Conservation (phyloP, 129 eudicot genomes). For the Pittosporum tobira region DNA sequence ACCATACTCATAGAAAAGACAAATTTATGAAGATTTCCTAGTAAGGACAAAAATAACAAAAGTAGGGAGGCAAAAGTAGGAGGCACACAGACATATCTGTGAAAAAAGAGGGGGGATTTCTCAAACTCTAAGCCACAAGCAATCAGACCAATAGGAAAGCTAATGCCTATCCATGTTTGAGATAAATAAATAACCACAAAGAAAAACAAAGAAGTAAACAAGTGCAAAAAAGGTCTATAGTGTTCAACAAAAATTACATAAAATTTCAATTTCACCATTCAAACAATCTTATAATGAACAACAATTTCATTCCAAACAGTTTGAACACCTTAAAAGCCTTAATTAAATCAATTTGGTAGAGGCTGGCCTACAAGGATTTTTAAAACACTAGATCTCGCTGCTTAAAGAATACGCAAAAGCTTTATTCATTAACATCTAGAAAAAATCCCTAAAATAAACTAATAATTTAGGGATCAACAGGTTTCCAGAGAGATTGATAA, state of each 20-base stretch:
- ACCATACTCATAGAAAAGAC: not conserved
- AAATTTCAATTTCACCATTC: too few relatives aligned
- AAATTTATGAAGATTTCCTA: not conserved
- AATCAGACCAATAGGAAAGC: not conserved
- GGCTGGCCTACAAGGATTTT: too few relatives aligned
- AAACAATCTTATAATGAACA: too few relatives aligned
- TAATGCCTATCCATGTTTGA: too few relatives aligned
- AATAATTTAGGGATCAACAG: not conserved
- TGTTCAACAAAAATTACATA: too few relatives aligned
- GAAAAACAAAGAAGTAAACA: not conserved
- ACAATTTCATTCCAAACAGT: too few relatives aligned
- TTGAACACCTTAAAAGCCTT: too few relatives aligned
- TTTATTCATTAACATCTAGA: too few relatives aligned
- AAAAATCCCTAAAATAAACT: not conserved
- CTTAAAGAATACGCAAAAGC: not conserved
- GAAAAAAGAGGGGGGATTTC: not conserved
- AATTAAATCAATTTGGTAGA: too few relatives aligned
- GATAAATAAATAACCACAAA: too few relatives aligned
- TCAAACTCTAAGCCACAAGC: not conserved
- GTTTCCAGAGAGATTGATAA: not conserved
- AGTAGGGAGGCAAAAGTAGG: not conserved
- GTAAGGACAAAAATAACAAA: not conserved
- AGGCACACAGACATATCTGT: not conserved
- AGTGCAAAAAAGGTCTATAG: too few relatives aligned
- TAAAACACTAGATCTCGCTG: not conserved